Conservation (phyloP, 805 yeast genomes). For the Candida verbasci region DNA sequence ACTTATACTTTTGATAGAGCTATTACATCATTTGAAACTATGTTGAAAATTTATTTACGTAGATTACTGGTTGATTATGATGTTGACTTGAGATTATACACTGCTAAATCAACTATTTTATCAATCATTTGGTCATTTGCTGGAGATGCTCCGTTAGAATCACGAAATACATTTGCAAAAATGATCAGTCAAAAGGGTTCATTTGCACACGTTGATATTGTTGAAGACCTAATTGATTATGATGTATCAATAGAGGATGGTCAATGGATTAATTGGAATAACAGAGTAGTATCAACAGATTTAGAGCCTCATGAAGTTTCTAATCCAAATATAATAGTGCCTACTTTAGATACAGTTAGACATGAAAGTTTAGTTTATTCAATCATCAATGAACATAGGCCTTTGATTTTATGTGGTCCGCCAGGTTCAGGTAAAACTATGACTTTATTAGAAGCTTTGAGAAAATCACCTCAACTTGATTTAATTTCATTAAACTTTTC, state of each 20-base stretch:
- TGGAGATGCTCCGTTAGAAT: constrained; percentile 47
- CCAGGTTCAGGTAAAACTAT: constrained; percentile 97
- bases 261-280: constrained; percentile 42
- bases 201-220: constrained; percentile 11
- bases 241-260: constrained; percentile 43
- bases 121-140: constrained; percentile 60
- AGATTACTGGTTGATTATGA: constrained; percentile 1
- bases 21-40: constrained; percentile 34
- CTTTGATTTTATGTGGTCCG: constrained; percentile 84
- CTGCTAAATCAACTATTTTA: constrained; percentile 28
- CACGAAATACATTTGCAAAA: constrained; percentile 34
- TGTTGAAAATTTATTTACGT: constrained; percentile 34
- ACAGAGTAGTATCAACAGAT: constrained; percentile 35
- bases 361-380: constrained; percentile 61
- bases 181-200: constrained; percentile 16
- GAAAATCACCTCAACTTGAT: constrained; percentile 53
- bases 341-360: constrained; percentile 72
- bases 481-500: constrained; percentile 76
- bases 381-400: constrained; percentile 49
- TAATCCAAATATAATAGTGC: constrained; percentile 62
- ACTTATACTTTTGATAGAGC: constrained; percentile 33
- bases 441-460: constrained; percentile 70
- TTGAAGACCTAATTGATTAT: constrained; percentile 33
- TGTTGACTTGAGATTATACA: constrained; percentile 24
- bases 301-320: constrained; percentile 58